Evolutionary conservation across 768 basidiomycete genomes (phyloP).

Genomic region (Lanmaoa pseudosensibilis): DNA sequence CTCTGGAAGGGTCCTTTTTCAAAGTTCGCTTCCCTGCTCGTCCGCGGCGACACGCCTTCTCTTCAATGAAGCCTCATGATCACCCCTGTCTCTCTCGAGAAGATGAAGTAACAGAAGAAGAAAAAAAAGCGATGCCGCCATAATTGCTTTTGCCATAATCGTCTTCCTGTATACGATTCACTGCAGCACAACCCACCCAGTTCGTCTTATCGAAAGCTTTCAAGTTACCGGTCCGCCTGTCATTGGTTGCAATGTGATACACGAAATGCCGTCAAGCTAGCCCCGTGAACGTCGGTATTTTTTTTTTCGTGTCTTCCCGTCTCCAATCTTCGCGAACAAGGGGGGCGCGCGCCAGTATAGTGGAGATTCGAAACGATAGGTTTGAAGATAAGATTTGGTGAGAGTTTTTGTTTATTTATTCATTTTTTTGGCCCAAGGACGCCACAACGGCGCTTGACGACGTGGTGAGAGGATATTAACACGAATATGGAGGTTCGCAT

Average conservation of each 20-base stretch:
- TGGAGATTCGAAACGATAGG: not conserved
- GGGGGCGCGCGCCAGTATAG: not conserved
- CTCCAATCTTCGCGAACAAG: no score
- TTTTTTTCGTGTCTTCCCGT: not conserved
- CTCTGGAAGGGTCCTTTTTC: no score
- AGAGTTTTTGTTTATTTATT: not conserved
- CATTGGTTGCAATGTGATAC: not conserved
- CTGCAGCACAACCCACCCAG: slow-evolving; percentile 8
- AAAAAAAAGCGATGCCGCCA: slow-evolving; percentile 22
- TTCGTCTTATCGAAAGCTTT: slow-evolving; percentile 4
- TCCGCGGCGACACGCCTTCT: slow-evolving; percentile 21
- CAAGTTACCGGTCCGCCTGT: slow-evolving; percentile 11
- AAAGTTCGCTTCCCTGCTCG: not conserved
- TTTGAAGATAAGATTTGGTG: slow-evolving; percentile 6
- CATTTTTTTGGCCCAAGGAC: not conserved
- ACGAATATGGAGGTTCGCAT: slow-evolving; percentile 4
- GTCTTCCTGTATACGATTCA: slow-evolving; percentile 1
- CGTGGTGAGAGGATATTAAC: slow-evolving; percentile 11
- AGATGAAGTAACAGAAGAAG: no score
- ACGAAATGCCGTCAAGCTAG: slow-evolving; percentile 19
- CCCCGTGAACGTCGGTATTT: slow-evolving; percentile 2
- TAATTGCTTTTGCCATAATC: slow-evolving; percentile 29
- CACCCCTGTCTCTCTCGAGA: not conserved
- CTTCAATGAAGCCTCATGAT: not conserved
- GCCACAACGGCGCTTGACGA: slow-evolving; percentile 1